These are phyloP conservation scores for Ustilago hordei DNA, from an alignment of 1,284 basidiomycete species.

Conservation along the genomic window DNA sequence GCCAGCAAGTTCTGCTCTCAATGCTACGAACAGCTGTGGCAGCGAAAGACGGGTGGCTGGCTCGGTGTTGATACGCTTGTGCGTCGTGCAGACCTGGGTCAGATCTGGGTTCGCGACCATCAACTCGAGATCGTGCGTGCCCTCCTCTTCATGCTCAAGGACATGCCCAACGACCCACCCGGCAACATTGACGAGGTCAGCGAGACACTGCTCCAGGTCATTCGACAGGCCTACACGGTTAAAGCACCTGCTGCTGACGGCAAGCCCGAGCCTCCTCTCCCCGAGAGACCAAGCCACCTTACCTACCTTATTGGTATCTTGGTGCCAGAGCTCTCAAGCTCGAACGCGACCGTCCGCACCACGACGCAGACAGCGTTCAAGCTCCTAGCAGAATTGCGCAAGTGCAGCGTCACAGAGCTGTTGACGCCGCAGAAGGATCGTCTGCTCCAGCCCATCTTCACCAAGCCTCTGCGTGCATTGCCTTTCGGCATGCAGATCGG, in stretches of 20 bases:
- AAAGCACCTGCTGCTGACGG: constrained; percentile 41
- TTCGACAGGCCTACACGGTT: constrained; percentile 72
- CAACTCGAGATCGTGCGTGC: constrained; percentile 92
- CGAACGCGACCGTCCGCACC: constrained; percentile 86
- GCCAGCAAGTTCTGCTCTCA: constrained; percentile 66
- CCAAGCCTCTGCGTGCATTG: constrained; percentile 94
- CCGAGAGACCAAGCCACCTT: constrained; percentile 58
- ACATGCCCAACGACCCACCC: constrained; percentile 91
- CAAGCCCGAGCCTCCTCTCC: constrained; percentile 40
- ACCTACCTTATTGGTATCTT: constrained; percentile 82
- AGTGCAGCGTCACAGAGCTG: constrained; percentile 81
- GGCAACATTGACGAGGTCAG: constrained; percentile 83
- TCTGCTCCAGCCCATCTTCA: constrained; percentile 89
- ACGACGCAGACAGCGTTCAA: constrained; percentile 86
- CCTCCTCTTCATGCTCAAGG: constrained; percentile 92
- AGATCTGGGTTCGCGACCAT: constrained; percentile 83
- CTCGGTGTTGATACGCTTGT: constrained; percentile 66
- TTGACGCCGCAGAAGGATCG: constrained; percentile 87
- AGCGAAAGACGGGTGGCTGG: constrained; percentile 69
- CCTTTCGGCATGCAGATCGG: constrained; percentile 97
- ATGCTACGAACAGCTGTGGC: constrained; percentile 69
- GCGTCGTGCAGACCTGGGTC: constrained; percentile 73
- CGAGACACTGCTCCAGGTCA: constrained; percentile 81
- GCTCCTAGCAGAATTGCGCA: constrained; percentile 81
- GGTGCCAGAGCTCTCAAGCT: constrained; percentile 88